Evolutionary conservation across 2,329 filamentous ascomycete species (phyloP).

Genomic region (Fusarium sp.): DNA sequence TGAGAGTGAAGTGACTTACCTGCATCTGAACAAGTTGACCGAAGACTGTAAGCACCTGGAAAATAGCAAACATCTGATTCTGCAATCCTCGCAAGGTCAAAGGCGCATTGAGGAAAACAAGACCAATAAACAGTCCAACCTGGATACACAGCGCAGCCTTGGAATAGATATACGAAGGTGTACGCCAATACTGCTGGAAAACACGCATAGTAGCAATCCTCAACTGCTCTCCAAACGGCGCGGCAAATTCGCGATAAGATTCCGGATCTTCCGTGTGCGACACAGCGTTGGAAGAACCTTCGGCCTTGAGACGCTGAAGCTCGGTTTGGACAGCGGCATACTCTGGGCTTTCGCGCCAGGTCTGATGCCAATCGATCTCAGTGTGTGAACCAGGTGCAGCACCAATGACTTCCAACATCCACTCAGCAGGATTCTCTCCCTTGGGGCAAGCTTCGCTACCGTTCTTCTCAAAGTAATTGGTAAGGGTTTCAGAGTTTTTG

Average conservation of each 20-base stretch:
- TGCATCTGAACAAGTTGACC: constrained; percentile 74
- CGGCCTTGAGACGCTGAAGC: constrained; percentile 65
- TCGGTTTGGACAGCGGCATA: constrained; percentile 63
- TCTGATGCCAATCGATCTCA: constrained; percentile 43
- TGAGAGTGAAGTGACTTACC: neutral
- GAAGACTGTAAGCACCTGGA: constrained; percentile 86
- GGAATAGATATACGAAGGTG: constrained; percentile 87
- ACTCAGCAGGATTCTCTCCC: constrained; percentile 44
- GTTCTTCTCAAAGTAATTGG: constrained; percentile 39
- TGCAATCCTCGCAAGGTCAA: constrained; percentile 82
- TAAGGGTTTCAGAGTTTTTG: constrained; percentile 41
- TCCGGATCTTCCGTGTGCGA: constrained; percentile 50
- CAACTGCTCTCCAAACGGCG: constrained; percentile 76
- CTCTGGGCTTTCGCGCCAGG: constrained; percentile 56
- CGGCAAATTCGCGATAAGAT: constrained; percentile 81
- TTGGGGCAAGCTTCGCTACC: constrained; percentile 34
- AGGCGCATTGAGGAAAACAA: constrained; percentile 79
- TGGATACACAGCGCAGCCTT: constrained; percentile 77
- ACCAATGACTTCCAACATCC: constrained; percentile 46
- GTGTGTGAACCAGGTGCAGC: constrained; percentile 41
- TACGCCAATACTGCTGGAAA: constrained; percentile 93
- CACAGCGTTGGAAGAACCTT: constrained; percentile 54
- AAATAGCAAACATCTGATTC: constrained; percentile 88
- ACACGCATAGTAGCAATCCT: constrained; percentile 75
- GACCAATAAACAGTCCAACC: constrained; percentile 80